Evolutionary conservation across 73 alveolate genomes (phyloP), one percentile per base, ranked within the genome.

Genomic region (Paramecium octaurelia): DNA sequence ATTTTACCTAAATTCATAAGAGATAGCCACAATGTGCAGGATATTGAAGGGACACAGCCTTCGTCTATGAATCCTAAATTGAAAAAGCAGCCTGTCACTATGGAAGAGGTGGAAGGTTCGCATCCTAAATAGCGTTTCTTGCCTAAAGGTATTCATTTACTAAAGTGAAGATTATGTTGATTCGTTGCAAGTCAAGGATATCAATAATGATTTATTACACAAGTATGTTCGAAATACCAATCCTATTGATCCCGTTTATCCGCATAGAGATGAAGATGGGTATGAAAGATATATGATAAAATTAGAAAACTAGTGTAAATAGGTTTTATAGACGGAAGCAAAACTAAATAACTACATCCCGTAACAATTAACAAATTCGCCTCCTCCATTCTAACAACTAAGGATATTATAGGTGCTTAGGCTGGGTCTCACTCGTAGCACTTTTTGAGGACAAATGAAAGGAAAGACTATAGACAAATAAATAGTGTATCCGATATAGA

Each of bases 21-120:
- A 88, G 99, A 98, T 86, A 92, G 96, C 42, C 93, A 97, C 73
- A 95, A 95, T 70, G 95, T 95, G n/a, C 93, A 95, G 31, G 99
- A 97, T 92, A 98, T 98, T 50, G 97, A 97, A 83, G 99, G 99
- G 1, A 96, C 99, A 14, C 92, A 95, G 58, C 99, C 99, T 1
- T 58, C 83, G 3, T 59, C 50, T 12, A 93, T 92, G 20, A 93
- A 90, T 38, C 95, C 94, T 48, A 95, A 95, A 93, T 77, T 92
- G 58, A 97, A 98, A 10, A 96, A 99, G 87, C 96, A 93, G 50
- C 96, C 95, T 23, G 46, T 64, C 4, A 0, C 18, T 0, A 12
- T 64, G 84, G 88, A 75, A 42, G 88, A 75, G 6, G 60, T 75
- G 8, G 57, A 75, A 38, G 88, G 88, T 21, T 29, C 88, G 12